Base-by-base conservation (phyloP, 192 early-diverging fungal genomes). In the Backusella mclennaniae region DNA sequence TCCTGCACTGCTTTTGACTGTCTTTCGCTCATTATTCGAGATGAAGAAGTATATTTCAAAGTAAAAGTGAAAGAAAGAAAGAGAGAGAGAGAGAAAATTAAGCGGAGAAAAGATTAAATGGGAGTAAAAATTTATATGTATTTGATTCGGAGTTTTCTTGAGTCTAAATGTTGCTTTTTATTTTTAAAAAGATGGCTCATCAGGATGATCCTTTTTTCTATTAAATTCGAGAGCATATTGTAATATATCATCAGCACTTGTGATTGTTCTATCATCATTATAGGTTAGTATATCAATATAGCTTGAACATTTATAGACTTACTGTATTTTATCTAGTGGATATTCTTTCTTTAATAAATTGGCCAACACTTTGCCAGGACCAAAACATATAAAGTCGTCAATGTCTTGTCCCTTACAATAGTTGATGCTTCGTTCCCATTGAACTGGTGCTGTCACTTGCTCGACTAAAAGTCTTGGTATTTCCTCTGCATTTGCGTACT, bases 321-420 rank as follows among this genome's bases (percentile, higher is more conserved):
- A 86, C 76, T 88, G 87, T 9, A 94, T 86, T 71, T 85, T 87
- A 80, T 93, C 93, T 66, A 88, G 76, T 1, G 94, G 92, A 78
- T 90, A 96, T 80, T 97, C 96, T 77, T 95, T 95, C 80, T 89
- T 89, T 19, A 95, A 83, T 56, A 99, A 81, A 85, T 97, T 99
- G 29, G 95, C 93, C 63, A 99, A 82, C 12, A 97, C 97, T 56
- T 90, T 90, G 35, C 90, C 92, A 1, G 97, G 96, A 6, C 95
- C 97, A 80, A 96, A 84, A 1, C 90, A 91, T 67, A 97, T 86
- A 89, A 93, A 99, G 76, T 95, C 93, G 59, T 92, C 84, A 46
- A 96, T 89, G 71, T 90, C 92, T 72, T 91, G 92, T 42, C 91
- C 86, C 71, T 94, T 94, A 59, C 93, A 90, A 75, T 90, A 94